These are phyloP conservation scores for Didymella segeticola DNA, from an alignment of 2,329 filamentous ascomycete genomes.

Conservation along the genomic window DNA sequence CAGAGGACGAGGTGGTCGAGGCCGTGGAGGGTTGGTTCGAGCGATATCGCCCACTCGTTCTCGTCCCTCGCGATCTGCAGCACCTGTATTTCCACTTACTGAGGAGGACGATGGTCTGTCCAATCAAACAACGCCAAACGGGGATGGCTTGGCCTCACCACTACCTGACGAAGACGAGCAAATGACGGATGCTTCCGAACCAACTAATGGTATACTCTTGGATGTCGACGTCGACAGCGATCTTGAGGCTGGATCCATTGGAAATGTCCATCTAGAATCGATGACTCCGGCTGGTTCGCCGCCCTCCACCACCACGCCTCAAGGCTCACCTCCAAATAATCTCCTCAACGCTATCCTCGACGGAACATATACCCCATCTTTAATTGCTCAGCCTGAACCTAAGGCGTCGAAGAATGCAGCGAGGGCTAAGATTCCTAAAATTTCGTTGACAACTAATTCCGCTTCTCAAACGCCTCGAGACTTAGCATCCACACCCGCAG, in stretches of 20 bases:
- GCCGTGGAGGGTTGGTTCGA: conserved; percentile 30
- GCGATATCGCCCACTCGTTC: conserved; percentile 36
- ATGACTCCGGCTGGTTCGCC: conserved; percentile 23
- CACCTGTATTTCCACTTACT: conserved; percentile 41
- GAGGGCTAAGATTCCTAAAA: conserved; percentile 27
- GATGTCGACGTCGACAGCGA: conserved; percentile 28
- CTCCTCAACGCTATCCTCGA: conserved; percentile 21
- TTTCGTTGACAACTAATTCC: conserved; percentile 30
- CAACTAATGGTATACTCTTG: conserved; percentile 9
- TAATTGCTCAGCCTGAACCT: conserved; percentile 13
- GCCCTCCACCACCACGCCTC: conserved; percentile 19
- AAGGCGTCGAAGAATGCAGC: conserved; percentile 17
- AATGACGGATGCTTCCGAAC: conserved; percentile 22
- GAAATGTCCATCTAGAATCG: conserved; percentile 18
- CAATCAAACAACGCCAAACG: conserved; percentile 43
- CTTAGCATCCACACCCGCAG: conserved; percentile 33
- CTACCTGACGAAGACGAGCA: conserved; percentile 28
- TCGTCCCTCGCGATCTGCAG: conserved; percentile 42
- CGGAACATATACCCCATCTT: conserved; percentile 13
- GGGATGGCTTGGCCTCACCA: conserved; percentile 22
- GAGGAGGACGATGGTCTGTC: conserved; percentile 46
- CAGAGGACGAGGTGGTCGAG: conserved; percentile 40
- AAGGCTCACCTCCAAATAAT: conserved; percentile 29
- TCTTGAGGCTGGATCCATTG: conserved; percentile 21
- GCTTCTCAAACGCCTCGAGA: conserved; percentile 37